Base-by-base conservation (phyloP, 225 moss, liverwort and hornwort species). In the Physcomitrellopsis africana region DNA sequence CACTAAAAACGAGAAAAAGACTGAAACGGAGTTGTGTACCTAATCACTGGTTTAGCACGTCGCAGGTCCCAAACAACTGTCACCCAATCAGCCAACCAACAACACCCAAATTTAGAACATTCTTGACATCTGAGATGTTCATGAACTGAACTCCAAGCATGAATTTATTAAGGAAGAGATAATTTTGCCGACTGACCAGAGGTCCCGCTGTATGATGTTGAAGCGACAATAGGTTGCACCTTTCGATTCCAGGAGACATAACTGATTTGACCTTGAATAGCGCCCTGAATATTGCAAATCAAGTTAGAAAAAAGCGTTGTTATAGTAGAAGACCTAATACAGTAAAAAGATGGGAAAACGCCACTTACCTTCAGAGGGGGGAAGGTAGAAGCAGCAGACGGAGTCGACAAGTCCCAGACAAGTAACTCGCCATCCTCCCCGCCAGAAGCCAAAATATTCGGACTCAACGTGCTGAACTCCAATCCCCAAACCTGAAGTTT, bases 241-340 rank as follows among this genome's bases (percentile, higher is more conserved):
- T 95, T 95, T 43, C 93, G 93, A 72, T 99, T 99, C 99, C 99
- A 99, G 57, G 99, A 90, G 74, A 99, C 74, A 74, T 88, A 95
- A 61, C 95, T 87, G 65, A 99, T 89, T 77, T 92, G 89, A 63
- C 93, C 89, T 47, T 87, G 92, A 55, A 78, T 76, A 11, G 81
- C 82, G 68, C 83, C 85, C 93, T 91, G 82, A 56, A 68, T 27
- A 68, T 63, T 14, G 22, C 74, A 67, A 53, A 17, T 49, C 8
- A 44, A 51, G 5, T 75, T 75, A 73, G 77, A 66, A 79, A 17
- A 26, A 17, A 51, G 0, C 15, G n/a, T 41, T 42, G 11, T 18
- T 22, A 43, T 24, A 19, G 76, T 46, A n/a, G 7, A 48, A 59
- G 19, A 63, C 73, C 85, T 61, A 72, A 65, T 46, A 43, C 11